Percentiles rank a stretch among this genome's conserved stretches.
Evolutionary conservation across 2,329 filamentous ascomycete genomes (phyloP).

Genomic region (Penicillium sp.): DNA sequence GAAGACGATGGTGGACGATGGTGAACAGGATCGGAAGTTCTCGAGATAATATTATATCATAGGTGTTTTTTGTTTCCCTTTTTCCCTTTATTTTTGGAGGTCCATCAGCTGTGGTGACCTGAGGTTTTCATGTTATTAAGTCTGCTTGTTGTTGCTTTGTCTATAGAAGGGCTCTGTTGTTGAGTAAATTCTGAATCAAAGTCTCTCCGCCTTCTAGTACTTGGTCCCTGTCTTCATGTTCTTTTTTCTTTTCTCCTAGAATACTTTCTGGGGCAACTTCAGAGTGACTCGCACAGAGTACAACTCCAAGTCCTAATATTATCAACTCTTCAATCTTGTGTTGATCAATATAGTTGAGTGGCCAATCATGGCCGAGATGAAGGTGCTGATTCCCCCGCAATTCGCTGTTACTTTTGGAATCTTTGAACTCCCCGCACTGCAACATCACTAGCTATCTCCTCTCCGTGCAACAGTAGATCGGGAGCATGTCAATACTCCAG

Average conservation of each 20-base stretch:
- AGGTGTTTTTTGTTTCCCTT: neutral
- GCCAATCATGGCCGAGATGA: neutral
- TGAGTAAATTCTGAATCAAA: neutral
- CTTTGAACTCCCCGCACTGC: neutral
- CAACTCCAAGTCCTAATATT: too few relatives aligned
- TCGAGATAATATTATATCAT: neutral
- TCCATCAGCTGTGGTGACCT: neutral
- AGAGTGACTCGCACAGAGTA: too few relatives aligned
- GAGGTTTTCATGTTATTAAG: neutral
- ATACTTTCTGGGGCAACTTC: too few relatives aligned
- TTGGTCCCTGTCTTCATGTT: too few relatives aligned
- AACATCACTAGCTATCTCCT: neutral
- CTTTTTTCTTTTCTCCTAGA: too few relatives aligned
- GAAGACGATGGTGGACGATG: too few relatives aligned
- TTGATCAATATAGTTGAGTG: neutral
- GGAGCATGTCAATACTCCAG: neutral
- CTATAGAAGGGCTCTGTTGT: neutral
- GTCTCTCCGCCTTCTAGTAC: neutral
- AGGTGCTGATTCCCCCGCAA: neutral
- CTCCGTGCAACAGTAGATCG: neutral
- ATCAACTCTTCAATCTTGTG: too few relatives aligned
- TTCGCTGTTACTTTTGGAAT: neutral
- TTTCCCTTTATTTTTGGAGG: too few relatives aligned
- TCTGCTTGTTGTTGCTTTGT: neutral
- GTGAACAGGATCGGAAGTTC: neutral